phyloP scores from a whole-genome alignment of 768 basidiomycete genomes.

The Ramaria sp. region DNA sequence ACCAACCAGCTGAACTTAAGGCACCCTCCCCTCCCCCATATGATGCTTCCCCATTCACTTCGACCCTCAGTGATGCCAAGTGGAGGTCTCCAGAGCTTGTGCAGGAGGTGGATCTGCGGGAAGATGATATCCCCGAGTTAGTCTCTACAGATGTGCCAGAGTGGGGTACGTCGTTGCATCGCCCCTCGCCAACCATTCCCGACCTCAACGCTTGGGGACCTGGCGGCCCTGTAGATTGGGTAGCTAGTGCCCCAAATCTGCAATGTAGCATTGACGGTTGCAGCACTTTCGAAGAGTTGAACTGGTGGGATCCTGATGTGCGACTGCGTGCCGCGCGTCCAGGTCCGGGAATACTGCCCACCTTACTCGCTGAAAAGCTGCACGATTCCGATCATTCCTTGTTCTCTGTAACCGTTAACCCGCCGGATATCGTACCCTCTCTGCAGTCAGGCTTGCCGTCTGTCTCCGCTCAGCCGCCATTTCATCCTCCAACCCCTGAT shows the following conservation, averaged over 20 bases:
- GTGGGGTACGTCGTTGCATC: neutral
- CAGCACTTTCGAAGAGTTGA: conserved; percentile 44
- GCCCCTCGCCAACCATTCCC: neutral
- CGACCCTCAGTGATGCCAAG: neutral
- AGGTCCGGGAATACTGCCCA: conserved; percentile 60
- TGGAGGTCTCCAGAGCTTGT: neutral
- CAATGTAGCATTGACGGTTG: conserved; percentile 46
- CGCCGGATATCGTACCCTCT: conserved; percentile 21
- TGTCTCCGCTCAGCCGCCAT: conserved; percentile 16
- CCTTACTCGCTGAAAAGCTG: conserved; percentile 52
- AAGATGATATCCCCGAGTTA: neutral
- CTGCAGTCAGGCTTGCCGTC: conserved; percentile 17
- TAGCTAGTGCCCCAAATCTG: neutral
- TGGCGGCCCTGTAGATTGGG: neutral
- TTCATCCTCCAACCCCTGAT: conserved; percentile 38
- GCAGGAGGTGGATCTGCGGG: neutral
- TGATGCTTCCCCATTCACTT: neutral
- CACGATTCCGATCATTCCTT: conserved; percentile 67
- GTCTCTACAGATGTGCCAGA: neutral
- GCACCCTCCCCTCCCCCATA: neutral
- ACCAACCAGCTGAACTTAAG: neutral
- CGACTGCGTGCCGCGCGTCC: conserved; percentile 42
- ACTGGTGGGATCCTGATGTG: conserved; percentile 56
- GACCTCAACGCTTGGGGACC: neutral
- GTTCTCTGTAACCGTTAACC: conserved; percentile 42